These are phyloP conservation scores for Canna indica DNA, from an alignment of 176 grass and related monocot species.

Conservation along the genomic window DNA sequence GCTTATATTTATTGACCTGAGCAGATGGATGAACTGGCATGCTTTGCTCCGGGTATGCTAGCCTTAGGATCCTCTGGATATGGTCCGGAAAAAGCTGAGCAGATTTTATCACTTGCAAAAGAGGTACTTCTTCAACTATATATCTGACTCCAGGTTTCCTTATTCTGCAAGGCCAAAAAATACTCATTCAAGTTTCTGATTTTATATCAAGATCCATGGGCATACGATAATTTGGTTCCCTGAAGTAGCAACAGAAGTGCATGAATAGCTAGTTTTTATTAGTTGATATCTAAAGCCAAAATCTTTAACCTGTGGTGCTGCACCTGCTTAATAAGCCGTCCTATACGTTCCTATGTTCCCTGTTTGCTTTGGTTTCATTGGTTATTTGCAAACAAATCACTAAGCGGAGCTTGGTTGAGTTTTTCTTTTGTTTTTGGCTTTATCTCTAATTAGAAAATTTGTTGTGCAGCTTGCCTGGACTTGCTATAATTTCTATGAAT, in stretches of 20 bases:
- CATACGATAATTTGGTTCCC: neutral
- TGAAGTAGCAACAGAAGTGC: neutral
- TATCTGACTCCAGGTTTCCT: neutral
- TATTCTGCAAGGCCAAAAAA: neutral
- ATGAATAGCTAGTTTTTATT: neutral
- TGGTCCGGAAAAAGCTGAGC: constrained; percentile 65
- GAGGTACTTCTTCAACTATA: constrained; percentile 43
- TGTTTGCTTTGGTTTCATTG: no score
- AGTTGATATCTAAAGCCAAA: neutral
- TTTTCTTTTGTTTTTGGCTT: neutral
- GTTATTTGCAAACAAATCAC: neutral
- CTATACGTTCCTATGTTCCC: no score
- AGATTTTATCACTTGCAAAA: constrained; percentile 88
- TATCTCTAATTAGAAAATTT: neutral
- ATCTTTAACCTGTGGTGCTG: neutral
- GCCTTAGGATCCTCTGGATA: constrained; percentile 90
- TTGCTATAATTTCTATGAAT: constrained; percentile 98
- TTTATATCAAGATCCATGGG: neutral
- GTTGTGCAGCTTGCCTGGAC: constrained; percentile 66
- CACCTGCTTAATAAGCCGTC: neutral
- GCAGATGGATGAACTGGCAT: constrained; percentile 99
- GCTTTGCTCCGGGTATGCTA: constrained; percentile 98
- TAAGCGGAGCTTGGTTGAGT: neutral
- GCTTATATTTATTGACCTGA: constrained; percentile 19
- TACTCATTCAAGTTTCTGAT: neutral